Conservation (phyloP, 805 yeast species). For the Lachancea nothofagi region DNA sequence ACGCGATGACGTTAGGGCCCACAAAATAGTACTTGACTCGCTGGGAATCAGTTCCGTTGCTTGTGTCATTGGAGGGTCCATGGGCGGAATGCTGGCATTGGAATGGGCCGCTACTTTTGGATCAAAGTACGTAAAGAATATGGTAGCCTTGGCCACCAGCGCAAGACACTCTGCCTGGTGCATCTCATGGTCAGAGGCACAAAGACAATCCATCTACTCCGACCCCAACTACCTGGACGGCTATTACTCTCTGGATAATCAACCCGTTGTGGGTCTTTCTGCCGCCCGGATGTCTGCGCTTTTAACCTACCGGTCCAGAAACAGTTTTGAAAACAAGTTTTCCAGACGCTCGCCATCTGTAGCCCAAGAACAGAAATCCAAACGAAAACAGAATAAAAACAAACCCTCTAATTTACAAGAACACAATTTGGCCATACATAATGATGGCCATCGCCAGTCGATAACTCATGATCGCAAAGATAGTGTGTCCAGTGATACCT, state of each 20-base stretch:
- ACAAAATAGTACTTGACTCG: conserved; percentile 68
- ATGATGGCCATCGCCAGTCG: conserved; percentile 60
- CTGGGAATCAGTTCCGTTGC: conserved; percentile 78
- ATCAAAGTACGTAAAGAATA: conserved; percentile 61
- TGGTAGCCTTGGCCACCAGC: conserved; percentile 86
- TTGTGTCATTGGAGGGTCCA: conserved; percentile 89
- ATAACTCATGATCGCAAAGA: conserved; percentile 9
- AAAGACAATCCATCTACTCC: conserved; percentile 89
- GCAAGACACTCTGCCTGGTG: conserved; percentile 98
- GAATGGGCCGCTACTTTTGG: conserved; percentile 68
- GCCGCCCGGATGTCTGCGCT: conserved; percentile 98
- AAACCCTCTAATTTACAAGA: conserved; percentile 48
- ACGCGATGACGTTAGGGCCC: conserved; percentile 86
- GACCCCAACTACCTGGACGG: conserved; percentile 94
- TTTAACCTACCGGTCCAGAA: conserved; percentile 85
- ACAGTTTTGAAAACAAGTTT: conserved; percentile 84
- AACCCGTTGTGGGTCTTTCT: conserved; percentile 79
- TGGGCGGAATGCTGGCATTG: conserved; percentile 96
- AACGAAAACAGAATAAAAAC: conserved; percentile 5
- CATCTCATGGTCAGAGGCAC: conserved; percentile 98
- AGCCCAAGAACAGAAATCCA: conserved; percentile 31
- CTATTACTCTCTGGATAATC: conserved; percentile 68
- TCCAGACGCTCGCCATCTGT: conserved; percentile 70
- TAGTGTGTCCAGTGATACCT: conserved; percentile 11
- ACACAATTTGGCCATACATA: conserved; percentile 79